Evolutionary conservation across 148 eudicot species (phyloP).

Genomic region (Camellia lanceoleosa): DNA sequence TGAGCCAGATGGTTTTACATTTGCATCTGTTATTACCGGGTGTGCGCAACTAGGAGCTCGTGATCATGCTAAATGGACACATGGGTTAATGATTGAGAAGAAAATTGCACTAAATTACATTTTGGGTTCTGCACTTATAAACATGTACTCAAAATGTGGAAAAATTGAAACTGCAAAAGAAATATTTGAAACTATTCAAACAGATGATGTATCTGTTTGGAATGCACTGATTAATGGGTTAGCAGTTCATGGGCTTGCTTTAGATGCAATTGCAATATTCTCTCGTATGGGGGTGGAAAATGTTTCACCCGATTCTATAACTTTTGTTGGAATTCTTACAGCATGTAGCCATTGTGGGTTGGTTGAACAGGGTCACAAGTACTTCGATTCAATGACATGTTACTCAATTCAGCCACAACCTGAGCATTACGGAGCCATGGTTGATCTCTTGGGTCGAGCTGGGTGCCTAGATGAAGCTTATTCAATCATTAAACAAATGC

Average conservation of each 20-base stretch:
- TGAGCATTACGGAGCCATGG: constrained; percentile 76
- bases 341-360: constrained; percentile 69
- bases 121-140: constrained; percentile 54
- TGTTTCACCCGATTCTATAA: constrained; percentile 52
- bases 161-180: constrained; percentile 53
- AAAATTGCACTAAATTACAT: constrained; percentile 41
- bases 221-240: constrained; percentile 69
- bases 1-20: constrained; percentile 64
- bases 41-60: constrained; percentile 59
- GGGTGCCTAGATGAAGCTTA: constrained; percentile 62
- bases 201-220: constrained; percentile 49
- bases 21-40: constrained; percentile 50
- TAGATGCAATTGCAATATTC: constrained; percentile 57
- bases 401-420: constrained; percentile 51
- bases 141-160: constrained; percentile 77
- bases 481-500: constrained; percentile 53
- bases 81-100: constrained; percentile 42
- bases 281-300: constrained; percentile 39
- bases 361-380: constrained; percentile 48
- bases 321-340: constrained; percentile 54
- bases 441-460: constrained; percentile 61
- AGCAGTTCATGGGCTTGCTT: constrained; percentile 62
- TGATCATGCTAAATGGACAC: constrained; percentile 54
- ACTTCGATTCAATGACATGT: constrained; percentile 44
- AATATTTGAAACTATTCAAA: constrained; percentile 30